Evolutionary conservation across 768 basidiomycete genomes (phyloP).

Genomic region (Podaxis pistillaris): DNA sequence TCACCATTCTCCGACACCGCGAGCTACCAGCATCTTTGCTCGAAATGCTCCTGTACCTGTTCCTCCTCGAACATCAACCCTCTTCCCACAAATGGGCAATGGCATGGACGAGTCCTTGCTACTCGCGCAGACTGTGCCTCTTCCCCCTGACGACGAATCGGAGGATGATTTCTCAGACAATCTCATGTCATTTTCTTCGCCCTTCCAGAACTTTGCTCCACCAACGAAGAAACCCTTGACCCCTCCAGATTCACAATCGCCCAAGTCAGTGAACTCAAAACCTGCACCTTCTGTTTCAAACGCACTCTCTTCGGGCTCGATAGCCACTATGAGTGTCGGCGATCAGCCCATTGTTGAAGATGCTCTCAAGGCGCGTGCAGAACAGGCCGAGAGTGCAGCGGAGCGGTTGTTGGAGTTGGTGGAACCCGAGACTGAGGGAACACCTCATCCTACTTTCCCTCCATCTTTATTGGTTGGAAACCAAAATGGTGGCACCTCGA

Average conservation of each 20-base stretch:
- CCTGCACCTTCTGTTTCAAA: conserved; percentile 52
- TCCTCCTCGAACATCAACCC: conserved; percentile 39
- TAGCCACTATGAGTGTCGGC: conserved; percentile 29
- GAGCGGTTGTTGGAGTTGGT: conserved; percentile 84
- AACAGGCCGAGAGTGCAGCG: conserved; percentile 92
- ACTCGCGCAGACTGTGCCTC: conserved; percentile 69
- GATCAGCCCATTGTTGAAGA: conserved; percentile 71
- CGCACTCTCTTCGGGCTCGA: conserved; percentile 57
- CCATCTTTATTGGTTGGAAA: conserved; percentile 45
- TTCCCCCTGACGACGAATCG: conserved; percentile 73
- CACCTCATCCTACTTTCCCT: conserved; percentile 51
- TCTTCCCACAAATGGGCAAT: conserved; percentile 37
- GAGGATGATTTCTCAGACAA: conserved; percentile 62
- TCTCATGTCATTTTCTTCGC: conserved; percentile 70
- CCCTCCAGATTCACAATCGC: conserved; percentile 44
- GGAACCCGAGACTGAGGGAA: conserved; percentile 36
- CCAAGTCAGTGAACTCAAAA: conserved; percentile 49
- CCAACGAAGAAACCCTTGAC: conserved; percentile 26
- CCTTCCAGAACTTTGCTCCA: conserved; percentile 51
- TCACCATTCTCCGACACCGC: conserved; percentile 30
- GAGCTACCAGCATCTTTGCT: conserved; percentile 20
- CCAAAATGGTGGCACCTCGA: conserved; percentile 25
- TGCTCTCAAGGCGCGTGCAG: conserved; percentile 80
- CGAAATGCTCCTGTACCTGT: conserved; percentile 32
- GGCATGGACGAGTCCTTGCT: conserved; percentile 62